These are phyloP conservation scores for Beauveria sp. DNA, from an alignment of 2,329 filamentous ascomycete genomes.

Conservation along the genomic window DNA sequence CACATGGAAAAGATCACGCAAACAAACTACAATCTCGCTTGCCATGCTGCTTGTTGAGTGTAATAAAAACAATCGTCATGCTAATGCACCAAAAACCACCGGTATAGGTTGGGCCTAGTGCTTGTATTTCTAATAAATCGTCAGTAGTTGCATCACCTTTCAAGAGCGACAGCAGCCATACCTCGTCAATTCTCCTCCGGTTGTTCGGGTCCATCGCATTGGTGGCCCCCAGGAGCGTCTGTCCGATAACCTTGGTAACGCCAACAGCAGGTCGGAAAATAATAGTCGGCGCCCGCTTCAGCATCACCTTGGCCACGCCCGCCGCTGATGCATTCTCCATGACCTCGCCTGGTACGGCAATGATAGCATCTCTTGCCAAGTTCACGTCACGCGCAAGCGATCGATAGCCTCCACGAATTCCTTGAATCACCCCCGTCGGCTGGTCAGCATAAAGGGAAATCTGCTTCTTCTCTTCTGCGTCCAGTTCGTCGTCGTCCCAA, in stretches of 20 bases:
- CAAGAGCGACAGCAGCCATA: slow-evolving; percentile 38
- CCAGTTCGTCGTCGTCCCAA: slow-evolving; percentile 54
- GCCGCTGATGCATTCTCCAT: slow-evolving; percentile 78
- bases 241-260: slow-evolving; percentile 78
- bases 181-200: slow-evolving; percentile 75
- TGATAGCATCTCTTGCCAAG: slow-evolving; percentile 80
- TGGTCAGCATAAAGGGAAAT: slow-evolving; percentile 93
- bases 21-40: neutral
- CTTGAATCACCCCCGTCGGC: slow-evolving; percentile 80
- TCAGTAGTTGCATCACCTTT: neutral
- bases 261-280: slow-evolving; percentile 87
- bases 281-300: slow-evolving; percentile 81
- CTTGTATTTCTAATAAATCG: slow-evolving; percentile 11
- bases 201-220: slow-evolving; percentile 85
- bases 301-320: slow-evolving; percentile 70
- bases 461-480: slow-evolving; percentile 65
- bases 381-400: slow-evolving; percentile 83
- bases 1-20: neutral
- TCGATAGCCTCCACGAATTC: slow-evolving; percentile 72
- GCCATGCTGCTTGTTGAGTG: neutral
- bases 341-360: slow-evolving; percentile 86
- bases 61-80: neutral
- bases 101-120: neutral
- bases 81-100: neutral
- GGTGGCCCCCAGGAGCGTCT: slow-evolving; percentile 84